These are phyloP conservation scores for Metarhizium robertsii DNA, from an alignment of 2,329 filamentous ascomycete species.

Conservation along the genomic window DNA sequence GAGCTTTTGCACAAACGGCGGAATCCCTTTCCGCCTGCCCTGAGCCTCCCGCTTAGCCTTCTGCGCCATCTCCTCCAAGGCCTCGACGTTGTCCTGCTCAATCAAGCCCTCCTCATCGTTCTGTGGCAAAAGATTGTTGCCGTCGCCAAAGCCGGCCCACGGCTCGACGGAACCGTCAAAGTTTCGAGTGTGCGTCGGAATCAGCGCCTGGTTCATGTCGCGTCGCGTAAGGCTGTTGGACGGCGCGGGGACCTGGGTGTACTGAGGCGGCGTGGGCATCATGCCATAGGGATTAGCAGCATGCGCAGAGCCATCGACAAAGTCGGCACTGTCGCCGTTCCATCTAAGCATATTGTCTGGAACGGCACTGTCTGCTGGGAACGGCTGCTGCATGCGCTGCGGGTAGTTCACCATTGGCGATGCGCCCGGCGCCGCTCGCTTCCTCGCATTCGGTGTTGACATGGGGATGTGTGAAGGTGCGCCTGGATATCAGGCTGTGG, in stretches of 20 bases:
- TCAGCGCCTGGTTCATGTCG: constrained; percentile 40
- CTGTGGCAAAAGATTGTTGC: constrained; percentile 27
- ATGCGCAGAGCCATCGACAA: constrained; percentile 25
- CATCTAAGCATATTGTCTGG: constrained; percentile 38
- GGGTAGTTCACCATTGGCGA: constrained; percentile 50
- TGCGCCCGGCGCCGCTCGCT: constrained; percentile 65
- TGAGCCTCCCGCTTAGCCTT: constrained; percentile 81
- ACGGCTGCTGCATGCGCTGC: constrained; percentile 39
- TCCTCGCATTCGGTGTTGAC: constrained; percentile 48
- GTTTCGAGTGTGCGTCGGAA: constrained; percentile 30
- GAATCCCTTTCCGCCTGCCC: constrained; percentile 88
- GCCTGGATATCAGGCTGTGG: background rate
- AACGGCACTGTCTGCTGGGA: constrained; percentile 35
- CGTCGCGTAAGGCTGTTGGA: constrained; percentile 44
- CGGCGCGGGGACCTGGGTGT: constrained; percentile 23
- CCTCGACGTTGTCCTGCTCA: constrained; percentile 64
- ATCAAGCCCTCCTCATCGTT: constrained; percentile 21
- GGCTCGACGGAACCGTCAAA: constrained; percentile 31
- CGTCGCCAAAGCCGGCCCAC: constrained; percentile 34
- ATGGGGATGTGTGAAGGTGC: constrained; percentile 19
- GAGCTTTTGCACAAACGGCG: constrained; percentile 94
- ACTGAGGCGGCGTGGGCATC: constrained; percentile 25
- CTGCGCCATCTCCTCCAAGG: constrained; percentile 69
- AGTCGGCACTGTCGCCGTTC: constrained; percentile 30
- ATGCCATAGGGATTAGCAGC: constrained; percentile 29